Evolutionary conservation across 2,329 filamentous ascomycete species (phyloP), one percentile per base, ranked within the genome.

Genomic region (Niveomyces coronatus): DNA sequence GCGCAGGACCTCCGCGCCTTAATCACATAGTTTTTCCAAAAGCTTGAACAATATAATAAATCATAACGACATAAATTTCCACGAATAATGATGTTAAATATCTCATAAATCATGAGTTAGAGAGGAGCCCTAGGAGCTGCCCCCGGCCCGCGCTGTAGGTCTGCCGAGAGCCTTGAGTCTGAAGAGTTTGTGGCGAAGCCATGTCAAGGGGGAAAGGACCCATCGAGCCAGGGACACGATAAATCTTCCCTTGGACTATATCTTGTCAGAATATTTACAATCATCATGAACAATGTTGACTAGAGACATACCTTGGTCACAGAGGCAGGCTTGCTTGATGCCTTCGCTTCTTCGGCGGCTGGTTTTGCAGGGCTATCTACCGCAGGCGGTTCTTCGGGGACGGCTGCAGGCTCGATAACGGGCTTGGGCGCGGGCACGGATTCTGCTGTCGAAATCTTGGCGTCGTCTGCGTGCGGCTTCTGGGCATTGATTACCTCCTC

Each of bases 51-150:
- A 24, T 36, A 39, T 24, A 38, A 29, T 36, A 36, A 32, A 31
- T 40, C 32, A 35, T 35, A 40, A 40, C n/a, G n/a, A 40, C 19
- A 26, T 16, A 35, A 39, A 39, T 39, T 39, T 34, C 37, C 37
- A 24, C 37, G 34, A n/a, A 28, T 41, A 36, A 32, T 8, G 28
- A 33, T 36, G 33, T 27, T 29, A 31, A 40, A 22, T 40, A 32
- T 36, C 27, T 36, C 39, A 24, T 32, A 32, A n/a, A 30, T 36
- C 29, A 31, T 23, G 33, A 41, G 33, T 13, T 28, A 29, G 29
- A 41, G 31, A 15, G 33, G 14, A 17, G 29, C 34, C 34, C 23
- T 41, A 41, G 15, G 33, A 32, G 39, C 39, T 41, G 22, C 23
- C 34, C 29, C 31, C 39, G 10, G 39, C 24, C 18, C 17, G 22